Evolutionary conservation across 345 rosid species (phyloP).

Genomic region (Dipteronia sinensis): DNA sequence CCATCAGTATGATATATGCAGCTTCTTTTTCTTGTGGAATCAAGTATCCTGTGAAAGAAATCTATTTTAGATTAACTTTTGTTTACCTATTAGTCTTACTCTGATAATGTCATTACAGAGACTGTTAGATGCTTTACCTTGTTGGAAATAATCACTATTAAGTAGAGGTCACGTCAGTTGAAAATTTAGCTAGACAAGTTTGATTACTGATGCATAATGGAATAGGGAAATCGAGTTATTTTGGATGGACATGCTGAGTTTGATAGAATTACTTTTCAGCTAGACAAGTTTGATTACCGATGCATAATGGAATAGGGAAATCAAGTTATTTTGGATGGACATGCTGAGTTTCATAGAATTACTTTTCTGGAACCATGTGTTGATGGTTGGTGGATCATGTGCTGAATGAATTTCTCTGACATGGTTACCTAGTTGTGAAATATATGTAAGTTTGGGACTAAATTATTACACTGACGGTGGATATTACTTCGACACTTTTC

Average conservation of each 20-base stretch:
- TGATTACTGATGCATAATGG: background rate
- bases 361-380: background rate
- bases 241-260: background rate
- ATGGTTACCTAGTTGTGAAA: constrained; percentile 7
- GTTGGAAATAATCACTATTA: background rate
- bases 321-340: background rate
- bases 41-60: background rate
- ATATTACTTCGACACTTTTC: constrained; percentile 16
- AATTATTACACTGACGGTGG: constrained; percentile 11
- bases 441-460: background rate
- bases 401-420: background rate
- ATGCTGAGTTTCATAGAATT: background rate
- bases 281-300: background rate
- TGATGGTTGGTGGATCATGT: background rate
- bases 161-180: background rate
- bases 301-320: background rate
- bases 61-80: background rate
- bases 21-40: constrained; percentile 9
- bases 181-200: background rate
- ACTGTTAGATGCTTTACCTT: background rate
- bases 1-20: background rate
- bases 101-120: background rate
- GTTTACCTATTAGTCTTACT: background rate
- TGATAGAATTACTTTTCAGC: background rate
- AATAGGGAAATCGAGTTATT: background rate